A percentile compares a stretch with the other conserved stretches of the same genome.
phyloP scores from a whole-genome alignment of 2,329 filamentous ascomycete genomes.

The Fusarium virguliforme region DNA sequence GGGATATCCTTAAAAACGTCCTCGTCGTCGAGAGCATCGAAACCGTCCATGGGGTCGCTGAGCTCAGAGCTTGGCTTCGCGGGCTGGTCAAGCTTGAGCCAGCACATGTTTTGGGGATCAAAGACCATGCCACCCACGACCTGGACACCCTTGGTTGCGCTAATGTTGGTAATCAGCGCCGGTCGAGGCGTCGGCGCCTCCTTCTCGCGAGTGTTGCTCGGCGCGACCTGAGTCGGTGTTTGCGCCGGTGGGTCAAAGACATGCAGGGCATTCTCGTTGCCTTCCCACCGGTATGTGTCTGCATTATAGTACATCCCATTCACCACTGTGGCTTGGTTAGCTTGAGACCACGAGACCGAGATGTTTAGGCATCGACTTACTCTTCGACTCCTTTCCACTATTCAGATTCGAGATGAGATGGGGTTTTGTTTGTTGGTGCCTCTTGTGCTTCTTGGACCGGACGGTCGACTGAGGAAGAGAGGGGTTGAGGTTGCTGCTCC shows the following conservation, averaged over 20 bases:
- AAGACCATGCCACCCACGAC: constrained; percentile 99
- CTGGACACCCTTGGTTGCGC: constrained; percentile 87
- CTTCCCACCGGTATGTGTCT: constrained; percentile 90
- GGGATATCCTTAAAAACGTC: constrained; percentile 97
- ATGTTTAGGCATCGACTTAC: constrained; percentile 65
- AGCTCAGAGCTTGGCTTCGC: constrained; percentile 65
- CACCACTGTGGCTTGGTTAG: constrained; percentile 72
- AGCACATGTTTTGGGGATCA: constrained; percentile 97
- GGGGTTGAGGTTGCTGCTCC: constrained; percentile 64
- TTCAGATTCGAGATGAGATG: constrained; percentile 90
- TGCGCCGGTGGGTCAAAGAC: constrained; percentile 80
- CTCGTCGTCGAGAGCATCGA: constrained; percentile 85
- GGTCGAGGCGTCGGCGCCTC: constrained; percentile 75
- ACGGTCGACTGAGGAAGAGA: constrained; percentile 60
- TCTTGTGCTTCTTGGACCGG: constrained; percentile 71
- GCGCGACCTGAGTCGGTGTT: constrained; percentile 65
- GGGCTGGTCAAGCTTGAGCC: constrained; percentile 82
- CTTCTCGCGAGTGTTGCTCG: constrained; percentile 68
- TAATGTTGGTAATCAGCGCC: constrained; percentile 93
- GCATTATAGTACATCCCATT: constrained; percentile 99
- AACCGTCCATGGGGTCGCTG: constrained; percentile 73
- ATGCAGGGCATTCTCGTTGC: constrained; percentile 88
- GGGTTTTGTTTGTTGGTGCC: constrained; percentile 80
- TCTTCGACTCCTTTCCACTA: constrained; percentile 82
- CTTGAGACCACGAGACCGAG: background rate